A percentile compares a stretch with the other conserved stretches of the same genome.
phyloP scores from a whole-genome alignment of 2,329 filamentous ascomycete genomes.

The Grosmannia serpens region DNA sequence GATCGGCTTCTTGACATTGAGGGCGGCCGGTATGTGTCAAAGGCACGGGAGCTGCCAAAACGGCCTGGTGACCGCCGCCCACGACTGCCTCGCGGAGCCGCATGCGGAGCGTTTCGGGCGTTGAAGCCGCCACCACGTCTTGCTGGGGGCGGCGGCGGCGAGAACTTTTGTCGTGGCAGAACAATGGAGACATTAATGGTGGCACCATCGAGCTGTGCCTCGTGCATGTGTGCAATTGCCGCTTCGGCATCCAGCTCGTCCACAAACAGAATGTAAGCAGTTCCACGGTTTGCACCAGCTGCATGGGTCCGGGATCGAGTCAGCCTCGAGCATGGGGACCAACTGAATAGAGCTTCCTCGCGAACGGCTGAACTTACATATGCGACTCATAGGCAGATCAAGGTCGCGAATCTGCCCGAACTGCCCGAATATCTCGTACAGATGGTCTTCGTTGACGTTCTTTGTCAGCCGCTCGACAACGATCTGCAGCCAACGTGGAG shows the following conservation, averaged over 20 bases:
- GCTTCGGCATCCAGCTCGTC: constrained; percentile 69
- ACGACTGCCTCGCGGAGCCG: constrained; percentile 15
- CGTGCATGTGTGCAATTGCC: constrained; percentile 94
- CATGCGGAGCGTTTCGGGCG: constrained; percentile 34
- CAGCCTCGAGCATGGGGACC: neutral
- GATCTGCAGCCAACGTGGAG: constrained; percentile 44
- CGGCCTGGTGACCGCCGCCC: constrained; percentile 15
- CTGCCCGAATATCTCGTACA: constrained; percentile 82
- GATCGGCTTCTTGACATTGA: constrained; percentile 39
- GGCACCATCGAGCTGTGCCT: constrained; percentile 81
- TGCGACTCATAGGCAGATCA: constrained; percentile 79
- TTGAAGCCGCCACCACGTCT: constrained; percentile 50
- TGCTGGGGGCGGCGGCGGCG: constrained; percentile 60
- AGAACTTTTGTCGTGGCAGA: constrained; percentile 71
- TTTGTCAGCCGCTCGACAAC: constrained; percentile 94
- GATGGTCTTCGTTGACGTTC: constrained; percentile 80
- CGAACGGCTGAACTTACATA: constrained; percentile 47
- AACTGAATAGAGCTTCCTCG: neutral
- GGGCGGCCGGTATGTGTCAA: constrained; percentile 42
- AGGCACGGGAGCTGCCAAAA: constrained; percentile 23
- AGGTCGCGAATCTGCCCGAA: constrained; percentile 81
- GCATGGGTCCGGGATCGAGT: neutral
- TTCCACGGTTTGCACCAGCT: constrained; percentile 74
- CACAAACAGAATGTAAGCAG: constrained; percentile 80
- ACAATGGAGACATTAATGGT: constrained; percentile 82